phyloP scores from a whole-genome alignment of 208 protist species.

The Angomonas desouzai region DNA sequence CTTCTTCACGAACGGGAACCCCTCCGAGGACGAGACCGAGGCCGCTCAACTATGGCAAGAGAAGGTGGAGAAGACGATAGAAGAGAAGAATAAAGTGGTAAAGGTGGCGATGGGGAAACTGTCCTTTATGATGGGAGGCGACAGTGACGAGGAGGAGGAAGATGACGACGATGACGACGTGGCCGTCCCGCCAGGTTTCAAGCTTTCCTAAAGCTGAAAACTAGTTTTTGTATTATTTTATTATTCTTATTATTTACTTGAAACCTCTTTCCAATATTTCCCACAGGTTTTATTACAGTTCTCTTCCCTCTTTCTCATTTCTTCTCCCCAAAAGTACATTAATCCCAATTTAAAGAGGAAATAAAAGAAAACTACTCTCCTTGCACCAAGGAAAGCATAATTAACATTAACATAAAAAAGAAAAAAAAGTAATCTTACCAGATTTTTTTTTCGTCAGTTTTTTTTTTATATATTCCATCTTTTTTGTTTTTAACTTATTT shows the following conservation, averaged over 20 bases:
- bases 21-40: slow-evolving; percentile 28
- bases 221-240: no score
- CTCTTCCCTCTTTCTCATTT: slow-evolving; percentile 7
- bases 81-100: slow-evolving; percentile 14
- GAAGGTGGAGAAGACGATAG: slow-evolving; percentile 31
- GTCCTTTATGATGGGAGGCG: neutral
- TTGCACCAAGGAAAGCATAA: neutral
- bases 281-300: neutral
- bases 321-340: no score
- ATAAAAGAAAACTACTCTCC: no score
- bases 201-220: slow-evolving; percentile 5
- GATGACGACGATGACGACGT: slow-evolving; percentile 26
- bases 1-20: slow-evolving; percentile 33
- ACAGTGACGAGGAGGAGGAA: slow-evolving; percentile 7
- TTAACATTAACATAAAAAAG: neutral
- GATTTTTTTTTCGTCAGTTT: slow-evolving; percentile 10
- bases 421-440: neutral
- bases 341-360: no score
- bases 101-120: slow-evolving; percentile 21
- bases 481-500: slow-evolving; percentile 5
- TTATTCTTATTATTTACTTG: no score
- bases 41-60: slow-evolving; percentile 38
- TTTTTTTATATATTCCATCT: slow-evolving; percentile 5
- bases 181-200: slow-evolving; percentile 12
- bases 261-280: neutral